Conservation (phyloP, 306 rosid species). For the Fragaria ananassa region DNA sequence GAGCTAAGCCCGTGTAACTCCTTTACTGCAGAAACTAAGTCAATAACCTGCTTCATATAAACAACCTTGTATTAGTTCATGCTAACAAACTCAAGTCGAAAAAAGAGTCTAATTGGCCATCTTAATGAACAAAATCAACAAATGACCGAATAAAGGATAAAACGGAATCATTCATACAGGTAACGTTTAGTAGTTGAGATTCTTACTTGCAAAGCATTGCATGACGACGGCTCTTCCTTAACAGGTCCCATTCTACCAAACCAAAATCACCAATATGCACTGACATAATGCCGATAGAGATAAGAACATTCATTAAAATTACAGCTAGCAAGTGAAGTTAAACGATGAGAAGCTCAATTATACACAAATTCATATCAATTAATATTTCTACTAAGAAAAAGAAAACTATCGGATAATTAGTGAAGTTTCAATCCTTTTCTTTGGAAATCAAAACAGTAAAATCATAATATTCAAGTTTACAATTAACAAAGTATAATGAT, state of each 20-base stretch:
- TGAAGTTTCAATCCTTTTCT: background rate
- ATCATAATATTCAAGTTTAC: background rate
- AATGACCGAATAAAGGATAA: background rate
- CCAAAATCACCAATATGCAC: slow-evolving; percentile 5
- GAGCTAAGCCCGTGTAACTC: slow-evolving; percentile 62
- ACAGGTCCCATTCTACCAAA: slow-evolving; percentile 52
- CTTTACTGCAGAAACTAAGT: slow-evolving; percentile 57
- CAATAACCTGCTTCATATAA: slow-evolving; percentile 55
- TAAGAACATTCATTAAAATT: background rate
- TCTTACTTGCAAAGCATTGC: slow-evolving; percentile 59
- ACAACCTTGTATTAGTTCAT: slow-evolving; percentile 27
- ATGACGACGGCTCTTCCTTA: slow-evolving; percentile 59
- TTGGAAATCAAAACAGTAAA: background rate
- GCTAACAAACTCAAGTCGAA: background rate
- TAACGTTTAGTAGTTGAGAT: slow-evolving; percentile 7
- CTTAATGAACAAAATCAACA: no score
- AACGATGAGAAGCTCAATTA: background rate
- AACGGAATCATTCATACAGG: background rate
- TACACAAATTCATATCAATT: background rate
- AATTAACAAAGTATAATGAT: background rate
- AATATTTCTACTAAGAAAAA: background rate
- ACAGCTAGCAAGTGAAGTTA: background rate
- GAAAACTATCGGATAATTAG: no score
- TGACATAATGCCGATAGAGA: background rate
- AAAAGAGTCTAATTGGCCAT: background rate